phyloP scores from a whole-genome alignment of 108 stramenopile species.

The Aurantiochytrium sp. region DNA sequence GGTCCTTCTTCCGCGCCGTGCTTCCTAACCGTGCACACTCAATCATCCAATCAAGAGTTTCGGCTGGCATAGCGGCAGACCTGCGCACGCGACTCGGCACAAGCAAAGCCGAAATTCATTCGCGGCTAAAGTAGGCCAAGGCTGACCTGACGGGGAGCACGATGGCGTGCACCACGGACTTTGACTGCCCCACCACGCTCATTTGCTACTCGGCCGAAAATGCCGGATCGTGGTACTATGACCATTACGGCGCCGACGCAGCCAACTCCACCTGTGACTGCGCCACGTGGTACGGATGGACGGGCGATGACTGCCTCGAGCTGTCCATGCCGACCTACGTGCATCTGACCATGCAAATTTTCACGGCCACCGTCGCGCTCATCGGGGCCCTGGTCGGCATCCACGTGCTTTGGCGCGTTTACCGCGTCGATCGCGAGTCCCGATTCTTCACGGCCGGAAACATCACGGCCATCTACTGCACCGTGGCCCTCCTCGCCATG shows the following conservation, averaged over 20 bases:
- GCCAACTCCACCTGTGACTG: neutral
- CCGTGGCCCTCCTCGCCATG: neutral
- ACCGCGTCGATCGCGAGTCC: neutral
- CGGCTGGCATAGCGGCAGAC: no score
- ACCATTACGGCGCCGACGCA: neutral
- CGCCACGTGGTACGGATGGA: conserved; percentile 22
- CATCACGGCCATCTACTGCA: neutral
- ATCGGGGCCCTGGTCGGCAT: neutral
- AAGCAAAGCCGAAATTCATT: no score
- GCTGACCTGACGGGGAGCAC: neutral
- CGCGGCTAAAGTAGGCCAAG: no score
- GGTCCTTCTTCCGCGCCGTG: neutral
- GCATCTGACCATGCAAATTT: neutral
- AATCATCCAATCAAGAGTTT: no score
- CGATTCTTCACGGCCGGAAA: neutral
- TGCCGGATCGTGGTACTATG: neutral
- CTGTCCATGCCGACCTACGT: neutral
- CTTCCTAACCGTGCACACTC: no score
- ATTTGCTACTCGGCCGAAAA: conserved; percentile 5
- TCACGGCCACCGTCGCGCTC: neutral
- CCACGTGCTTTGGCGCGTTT: neutral
- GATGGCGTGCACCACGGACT: neutral
- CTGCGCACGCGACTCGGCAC: no score
- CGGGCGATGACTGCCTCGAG: neutral
- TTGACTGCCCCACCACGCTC: conserved; percentile 2